Conservation (phyloP, 306 rosid genomes). For the Lotus japonicus region DNA sequence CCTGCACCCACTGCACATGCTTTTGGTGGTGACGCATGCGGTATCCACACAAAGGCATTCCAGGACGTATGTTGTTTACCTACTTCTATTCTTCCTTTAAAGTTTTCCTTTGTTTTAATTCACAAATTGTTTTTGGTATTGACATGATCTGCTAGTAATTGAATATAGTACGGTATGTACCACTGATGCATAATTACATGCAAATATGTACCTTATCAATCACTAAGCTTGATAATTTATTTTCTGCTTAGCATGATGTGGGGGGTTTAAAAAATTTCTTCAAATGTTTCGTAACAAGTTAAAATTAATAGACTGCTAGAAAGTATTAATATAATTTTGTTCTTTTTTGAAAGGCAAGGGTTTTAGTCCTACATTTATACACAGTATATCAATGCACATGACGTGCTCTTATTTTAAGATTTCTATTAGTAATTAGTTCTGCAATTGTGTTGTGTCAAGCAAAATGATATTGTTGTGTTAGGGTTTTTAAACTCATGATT, state of each 20-base stretch:
- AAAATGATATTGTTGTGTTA: no score
- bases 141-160: background rate
- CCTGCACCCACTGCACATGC: slow-evolving; percentile 45
- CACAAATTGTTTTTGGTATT: background rate
- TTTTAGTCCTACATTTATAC: no score
- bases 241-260: background rate
- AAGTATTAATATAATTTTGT: no score
- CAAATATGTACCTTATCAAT: background rate
- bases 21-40: slow-evolving; percentile 60
- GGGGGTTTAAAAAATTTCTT: no score
- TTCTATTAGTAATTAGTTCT: no score
- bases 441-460: no score
- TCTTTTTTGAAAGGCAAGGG: no score
- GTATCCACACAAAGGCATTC: slow-evolving; percentile 61
- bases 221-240: background rate
- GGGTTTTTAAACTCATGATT: no score
- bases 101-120: background rate
- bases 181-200: background rate
- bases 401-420: no score
- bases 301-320: no score
- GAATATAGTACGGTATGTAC: background rate
- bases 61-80: slow-evolving; percentile 64
- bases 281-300: no score
- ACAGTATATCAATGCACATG: no score
- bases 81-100: background rate